Evolutionary conservation across 2,329 filamentous ascomycete genomes (phyloP).

Genomic region (Pseudogymnoascus sp.): DNA sequence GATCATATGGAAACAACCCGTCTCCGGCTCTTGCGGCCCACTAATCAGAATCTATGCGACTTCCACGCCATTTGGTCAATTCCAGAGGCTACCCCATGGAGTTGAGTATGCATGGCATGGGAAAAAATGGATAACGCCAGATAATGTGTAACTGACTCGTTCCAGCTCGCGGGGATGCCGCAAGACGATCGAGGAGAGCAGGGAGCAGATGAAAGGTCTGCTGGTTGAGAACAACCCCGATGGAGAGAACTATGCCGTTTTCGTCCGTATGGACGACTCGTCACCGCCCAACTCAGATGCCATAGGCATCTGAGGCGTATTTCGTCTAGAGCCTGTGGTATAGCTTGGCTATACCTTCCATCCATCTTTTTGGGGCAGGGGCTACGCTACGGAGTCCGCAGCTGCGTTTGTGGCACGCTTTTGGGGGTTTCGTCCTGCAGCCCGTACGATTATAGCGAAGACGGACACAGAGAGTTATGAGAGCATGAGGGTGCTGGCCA

Average conservation of each 20-base stretch:
- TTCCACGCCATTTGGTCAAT: constrained; percentile 11
- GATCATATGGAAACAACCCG: constrained; percentile 7
- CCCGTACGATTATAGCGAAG: constrained; percentile 14
- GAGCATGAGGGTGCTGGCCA: constrained; percentile 22
- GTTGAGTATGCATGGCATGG: not conserved
- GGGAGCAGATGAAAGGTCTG: constrained; percentile 9
- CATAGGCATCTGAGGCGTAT: constrained; percentile 5
- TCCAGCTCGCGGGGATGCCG: constrained; percentile 3
- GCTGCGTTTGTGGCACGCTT: not conserved
- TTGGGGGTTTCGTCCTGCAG: constrained; percentile 9
- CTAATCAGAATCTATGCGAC: not conserved
- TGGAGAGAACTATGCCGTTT: constrained; percentile 13
- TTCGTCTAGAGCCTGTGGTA: not conserved
- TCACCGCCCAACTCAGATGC: not conserved
- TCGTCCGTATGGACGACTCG: constrained; percentile 2
- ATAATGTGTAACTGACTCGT: not conserved
- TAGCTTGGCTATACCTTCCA: constrained; percentile 15
- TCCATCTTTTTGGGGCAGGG: constrained; percentile 11
- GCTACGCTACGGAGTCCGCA: constrained; percentile 14
- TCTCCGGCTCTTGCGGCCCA: not conserved
- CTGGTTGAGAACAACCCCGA: constrained; percentile 11
- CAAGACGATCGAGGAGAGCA: constrained; percentile 12
- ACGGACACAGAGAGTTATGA: constrained; percentile 20
- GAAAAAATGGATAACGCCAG: not conserved
- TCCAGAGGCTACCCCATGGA: constrained; percentile 10